phyloP scores from a whole-genome alignment of 2,329 filamentous ascomycete species.

The Colletotrichum sansevieriae region DNA sequence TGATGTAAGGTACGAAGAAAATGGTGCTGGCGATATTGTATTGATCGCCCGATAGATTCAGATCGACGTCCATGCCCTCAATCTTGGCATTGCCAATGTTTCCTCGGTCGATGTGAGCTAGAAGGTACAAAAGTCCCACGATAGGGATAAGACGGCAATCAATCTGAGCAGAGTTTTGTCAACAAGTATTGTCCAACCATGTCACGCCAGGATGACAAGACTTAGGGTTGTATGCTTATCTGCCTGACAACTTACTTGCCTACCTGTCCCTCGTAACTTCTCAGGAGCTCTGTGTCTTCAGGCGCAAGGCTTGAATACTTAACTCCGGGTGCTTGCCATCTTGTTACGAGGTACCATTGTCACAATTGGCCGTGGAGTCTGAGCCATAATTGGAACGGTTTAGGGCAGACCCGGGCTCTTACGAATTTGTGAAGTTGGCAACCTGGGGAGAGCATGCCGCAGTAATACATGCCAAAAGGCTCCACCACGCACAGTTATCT shows the following conservation, averaged over 20 bases:
- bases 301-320: neutral
- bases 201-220: too few species aligned
- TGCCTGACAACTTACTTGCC: slow-evolving; percentile 41
- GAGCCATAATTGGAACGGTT: too few species aligned
- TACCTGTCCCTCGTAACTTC: slow-evolving; percentile 3
- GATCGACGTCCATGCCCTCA: slow-evolving; percentile 28
- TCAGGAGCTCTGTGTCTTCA: slow-evolving; percentile 2
- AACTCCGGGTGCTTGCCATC: neutral
- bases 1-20: slow-evolving; percentile 65
- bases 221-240: neutral
- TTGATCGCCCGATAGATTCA: slow-evolving; percentile 18
- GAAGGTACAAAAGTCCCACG: slow-evolving; percentile 41
- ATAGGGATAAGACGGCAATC: slow-evolving; percentile 43
- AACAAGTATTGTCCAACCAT: neutral
- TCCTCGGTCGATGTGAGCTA: slow-evolving; percentile 43
- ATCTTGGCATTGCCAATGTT: slow-evolving; percentile 34
- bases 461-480: too few species aligned
- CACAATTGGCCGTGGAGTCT: neutral
- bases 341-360: neutral
- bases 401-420: too few species aligned
- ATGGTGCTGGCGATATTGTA: slow-evolving; percentile 32
- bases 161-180: slow-evolving; percentile 32
- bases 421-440: too few species aligned
- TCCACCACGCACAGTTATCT: too few species aligned
- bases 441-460: too few species aligned